Evolutionary conservation across 176 grass and related monocot genomes (phyloP), one percentile per base, ranked within the genome.

Genomic region (Cymbopogon citratus): DNA sequence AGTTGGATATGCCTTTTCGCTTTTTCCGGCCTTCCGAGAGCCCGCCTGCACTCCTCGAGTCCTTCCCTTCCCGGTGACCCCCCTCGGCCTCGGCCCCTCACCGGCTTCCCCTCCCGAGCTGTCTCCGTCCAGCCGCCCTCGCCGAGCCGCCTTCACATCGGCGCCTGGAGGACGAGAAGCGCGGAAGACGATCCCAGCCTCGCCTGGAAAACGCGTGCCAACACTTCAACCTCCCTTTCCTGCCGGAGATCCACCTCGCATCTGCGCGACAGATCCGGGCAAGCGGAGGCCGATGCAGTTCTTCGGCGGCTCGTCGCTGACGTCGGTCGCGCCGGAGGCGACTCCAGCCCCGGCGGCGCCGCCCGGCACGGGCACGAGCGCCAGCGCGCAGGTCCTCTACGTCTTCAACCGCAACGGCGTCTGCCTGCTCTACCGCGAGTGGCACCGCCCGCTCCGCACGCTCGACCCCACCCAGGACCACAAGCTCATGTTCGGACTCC

Each of bases 401-500:
- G 82, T 98, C 61, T 98, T 98, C 92, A 95, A 98, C 85, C 95
- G 92, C 75, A 75, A 76, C 82, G 95, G 95, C 75, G 82, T 88
- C 15, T 98, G 95, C 86, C 92, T 95, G 31, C 84, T 95, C 25
- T 93, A 98, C 89, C 88, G 92, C 72, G 95, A 98, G 90, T 98
- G 96, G 92, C 86, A 91, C 82, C 92, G 92, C 21, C 85, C 89
- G 46, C 82, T 93, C 36, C 92, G 87, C 84, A 98, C 92, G 84
- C 88, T 93, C 40, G 85, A 92, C 79, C 84, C 61, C 39, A 84
- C 85, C 57, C 90, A 98, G 90, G 95, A 95, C 71, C 92, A 95
- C 51, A 98, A 93, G 84, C 95, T 98, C 88, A 93, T 98, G 95
- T 91, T 98, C 88, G 92, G 95, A 1, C 87, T 98, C 81, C 95